Conservation (phyloP, 2,329 filamentous ascomycete species). For the Scedosporium dehoogii region DNA sequence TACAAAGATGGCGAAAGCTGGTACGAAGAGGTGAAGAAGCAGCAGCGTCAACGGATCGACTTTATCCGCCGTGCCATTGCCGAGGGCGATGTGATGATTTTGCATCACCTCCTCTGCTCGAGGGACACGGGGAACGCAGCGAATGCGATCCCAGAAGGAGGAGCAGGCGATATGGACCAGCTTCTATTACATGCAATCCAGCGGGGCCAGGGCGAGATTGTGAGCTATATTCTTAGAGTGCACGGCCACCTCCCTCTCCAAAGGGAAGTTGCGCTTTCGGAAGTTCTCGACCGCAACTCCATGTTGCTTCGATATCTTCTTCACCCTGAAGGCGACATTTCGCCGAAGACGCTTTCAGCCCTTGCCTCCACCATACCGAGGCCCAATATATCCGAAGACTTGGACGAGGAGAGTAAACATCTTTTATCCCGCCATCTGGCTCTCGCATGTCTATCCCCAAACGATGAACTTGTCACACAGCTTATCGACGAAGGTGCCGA, state of each 20-base stretch:
- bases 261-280: neutral
- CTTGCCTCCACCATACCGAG: neutral
- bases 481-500: neutral
- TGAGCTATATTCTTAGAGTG: neutral
- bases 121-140: neutral
- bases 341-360: neutral
- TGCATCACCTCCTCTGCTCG: neutral
- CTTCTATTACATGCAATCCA: neutral
- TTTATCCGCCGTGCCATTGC: neutral
- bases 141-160: neutral
- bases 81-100: neutral
- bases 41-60: neutral
- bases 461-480: neutral
- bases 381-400: neutral
- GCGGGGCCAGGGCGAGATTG: neutral
- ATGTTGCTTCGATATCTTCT: neutral
- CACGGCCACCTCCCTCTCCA: neutral
- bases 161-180: neutral
- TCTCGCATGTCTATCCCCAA: neutral
- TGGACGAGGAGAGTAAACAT: neutral
- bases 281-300: neutral
- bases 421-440: neutral
- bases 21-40: neutral
- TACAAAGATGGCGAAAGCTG: neutral
- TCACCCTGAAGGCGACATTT: neutral